These are phyloP conservation scores for Remersonia thermophila DNA, from an alignment of 2,329 filamentous ascomycete genomes.

Conservation along the genomic window DNA sequence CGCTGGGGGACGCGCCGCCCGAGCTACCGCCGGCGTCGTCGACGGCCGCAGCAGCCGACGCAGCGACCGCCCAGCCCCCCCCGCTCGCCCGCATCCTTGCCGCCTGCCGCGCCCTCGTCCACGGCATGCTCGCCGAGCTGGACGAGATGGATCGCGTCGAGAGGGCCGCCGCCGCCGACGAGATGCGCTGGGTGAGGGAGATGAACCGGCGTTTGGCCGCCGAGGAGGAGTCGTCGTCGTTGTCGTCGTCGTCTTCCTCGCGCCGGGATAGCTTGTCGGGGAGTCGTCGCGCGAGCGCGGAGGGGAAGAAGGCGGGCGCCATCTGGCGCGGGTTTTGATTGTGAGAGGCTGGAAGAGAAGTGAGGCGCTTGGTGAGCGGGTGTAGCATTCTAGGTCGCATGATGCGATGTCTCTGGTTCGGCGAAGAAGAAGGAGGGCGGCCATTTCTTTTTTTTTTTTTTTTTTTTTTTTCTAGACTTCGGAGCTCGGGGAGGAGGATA, in stretches of 20 bases:
- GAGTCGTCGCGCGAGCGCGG: slow-evolving; percentile 7
- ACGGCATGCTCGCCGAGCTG: slow-evolving; percentile 51
- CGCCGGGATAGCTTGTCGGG: no score
- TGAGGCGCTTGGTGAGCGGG: no score
- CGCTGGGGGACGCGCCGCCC: slow-evolving; percentile 25
- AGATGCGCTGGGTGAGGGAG: slow-evolving; percentile 46
- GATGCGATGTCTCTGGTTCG: no score
- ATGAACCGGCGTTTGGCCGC: slow-evolving; percentile 33
- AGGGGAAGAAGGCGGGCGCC: slow-evolving; percentile 29
- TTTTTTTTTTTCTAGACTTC: no score
- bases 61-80: slow-evolving; percentile 7
- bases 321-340: slow-evolving; percentile 32
- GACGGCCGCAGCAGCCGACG: slow-evolving; percentile 7
- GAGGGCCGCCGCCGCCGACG: slow-evolving; percentile 40
- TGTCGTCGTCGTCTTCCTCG: no score
- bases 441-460: no score
- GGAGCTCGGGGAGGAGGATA: no score
- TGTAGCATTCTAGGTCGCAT: no score
- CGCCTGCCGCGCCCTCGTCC: slow-evolving; percentile 36
- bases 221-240: slow-evolving; percentile 19
- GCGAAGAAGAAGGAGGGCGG: no score
- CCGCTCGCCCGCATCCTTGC: slow-evolving; percentile 33
- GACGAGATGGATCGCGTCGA: slow-evolving; percentile 50
- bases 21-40: background rate
- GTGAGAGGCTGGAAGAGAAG: background rate